Conservation (phyloP, 495 filamentous ascomycete species). For the Viridothelium virens region DNA sequence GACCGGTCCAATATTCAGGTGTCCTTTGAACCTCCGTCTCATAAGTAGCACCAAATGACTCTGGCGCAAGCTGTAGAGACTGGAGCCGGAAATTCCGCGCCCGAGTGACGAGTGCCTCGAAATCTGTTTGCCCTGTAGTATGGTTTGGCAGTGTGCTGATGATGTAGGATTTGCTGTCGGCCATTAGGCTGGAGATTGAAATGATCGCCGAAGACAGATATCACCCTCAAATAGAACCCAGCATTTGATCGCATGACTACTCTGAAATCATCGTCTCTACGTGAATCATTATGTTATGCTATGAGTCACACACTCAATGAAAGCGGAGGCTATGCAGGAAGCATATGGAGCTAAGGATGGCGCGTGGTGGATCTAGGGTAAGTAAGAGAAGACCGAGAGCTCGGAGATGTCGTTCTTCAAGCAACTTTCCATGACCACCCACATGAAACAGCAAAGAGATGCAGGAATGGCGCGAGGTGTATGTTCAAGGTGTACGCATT, state of each 20-base stretch:
- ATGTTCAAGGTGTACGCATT: background rate
- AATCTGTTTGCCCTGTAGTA: conserved; percentile 13
- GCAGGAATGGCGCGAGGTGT: background rate
- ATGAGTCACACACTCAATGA: background rate
- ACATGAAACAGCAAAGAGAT: background rate
- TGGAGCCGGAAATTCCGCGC: conserved; percentile 31
- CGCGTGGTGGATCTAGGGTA: background rate
- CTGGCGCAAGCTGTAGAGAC: conserved; percentile 30
- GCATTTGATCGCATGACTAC: background rate
- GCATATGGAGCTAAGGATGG: background rate
- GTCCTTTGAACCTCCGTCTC: conserved; percentile 39
- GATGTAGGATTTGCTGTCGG: conserved; percentile 31
- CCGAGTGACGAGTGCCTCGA: conserved; percentile 14
- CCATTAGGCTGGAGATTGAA: background rate
- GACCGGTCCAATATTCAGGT: conserved; percentile 38
- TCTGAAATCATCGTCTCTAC: background rate
- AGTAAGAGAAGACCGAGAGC: background rate
- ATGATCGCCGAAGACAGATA: too few species aligned
- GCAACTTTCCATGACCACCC: background rate
- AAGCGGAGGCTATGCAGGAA: background rate
- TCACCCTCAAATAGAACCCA: background rate
- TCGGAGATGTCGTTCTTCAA: background rate
- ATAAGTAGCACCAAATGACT: conserved; percentile 45
- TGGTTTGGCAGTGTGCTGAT: conserved; percentile 23
- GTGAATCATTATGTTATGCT: background rate